Evolutionary conservation across 148 eudicot species (phyloP).

Genomic region (Beta vulgaris): DNA sequence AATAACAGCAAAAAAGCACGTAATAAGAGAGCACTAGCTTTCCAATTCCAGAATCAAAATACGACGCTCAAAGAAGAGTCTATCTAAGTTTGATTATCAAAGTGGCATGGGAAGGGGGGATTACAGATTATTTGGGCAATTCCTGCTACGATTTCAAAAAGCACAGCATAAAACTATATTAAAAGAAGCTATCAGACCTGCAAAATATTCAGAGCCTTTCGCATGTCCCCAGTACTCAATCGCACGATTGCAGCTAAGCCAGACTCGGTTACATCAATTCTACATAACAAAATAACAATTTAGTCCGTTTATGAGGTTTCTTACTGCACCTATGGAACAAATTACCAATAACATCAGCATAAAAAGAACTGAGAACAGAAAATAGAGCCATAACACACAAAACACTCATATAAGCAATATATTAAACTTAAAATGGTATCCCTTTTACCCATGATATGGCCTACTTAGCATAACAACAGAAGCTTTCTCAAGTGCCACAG

Average conservation of each 20-base stretch:
- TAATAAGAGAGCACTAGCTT: background rate
- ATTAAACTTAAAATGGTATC: background rate
- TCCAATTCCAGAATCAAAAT: background rate
- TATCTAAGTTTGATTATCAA: background rate
- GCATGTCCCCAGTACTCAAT: conserved; percentile 96
- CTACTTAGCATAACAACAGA: background rate
- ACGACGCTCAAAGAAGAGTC: background rate
- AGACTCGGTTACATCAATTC: conserved; percentile 82
- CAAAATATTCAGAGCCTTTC: conserved; percentile 90
- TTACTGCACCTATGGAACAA: background rate
- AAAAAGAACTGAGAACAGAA: background rate
- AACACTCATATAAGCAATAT: background rate
- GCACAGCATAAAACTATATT: background rate
- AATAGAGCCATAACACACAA: background rate
- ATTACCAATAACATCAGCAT: conserved; percentile 4
- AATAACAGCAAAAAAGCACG: background rate
- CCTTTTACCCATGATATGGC: background rate
- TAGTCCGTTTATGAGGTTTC: conserved; percentile 1
- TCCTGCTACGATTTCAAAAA: background rate
- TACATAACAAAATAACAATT: conserved; percentile 19
- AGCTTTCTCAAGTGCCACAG: background rate
- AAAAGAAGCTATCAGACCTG: conserved; percentile 50
- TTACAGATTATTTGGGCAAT: background rate
- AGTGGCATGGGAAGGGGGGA: background rate
- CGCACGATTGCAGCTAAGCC: conserved; percentile 84